Percentiles rank a stretch among this genome's conserved stretches.
Conservation (phyloP, 1,284 basidiomycete genomes). For the Ceratobasidium sp. region DNA sequence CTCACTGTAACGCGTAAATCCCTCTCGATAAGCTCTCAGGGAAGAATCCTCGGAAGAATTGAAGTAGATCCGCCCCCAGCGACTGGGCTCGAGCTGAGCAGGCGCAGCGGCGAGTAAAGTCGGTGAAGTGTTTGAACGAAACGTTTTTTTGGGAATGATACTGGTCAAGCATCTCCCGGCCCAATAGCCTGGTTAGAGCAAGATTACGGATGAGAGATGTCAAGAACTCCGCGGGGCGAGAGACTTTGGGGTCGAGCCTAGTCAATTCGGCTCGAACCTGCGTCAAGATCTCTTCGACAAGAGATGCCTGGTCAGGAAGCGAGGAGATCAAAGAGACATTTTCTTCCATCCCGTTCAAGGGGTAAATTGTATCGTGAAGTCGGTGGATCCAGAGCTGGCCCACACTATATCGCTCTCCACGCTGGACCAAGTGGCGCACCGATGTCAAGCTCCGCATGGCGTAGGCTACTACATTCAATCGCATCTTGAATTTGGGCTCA, state of each 20-base stretch:
- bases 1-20: not conserved
- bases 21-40: not conserved
- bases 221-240: not conserved
- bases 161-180: not conserved
- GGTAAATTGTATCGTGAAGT: not conserved
- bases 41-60: not conserved
- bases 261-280: not conserved
- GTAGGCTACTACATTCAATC: not conserved
- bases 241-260: not conserved
- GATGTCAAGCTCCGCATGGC: not conserved
- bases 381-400: not conserved
- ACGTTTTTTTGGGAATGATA: not conserved
- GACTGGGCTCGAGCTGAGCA: not conserved
- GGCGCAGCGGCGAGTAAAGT: not conserved
- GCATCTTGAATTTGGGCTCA: not conserved
- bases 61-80: not conserved
- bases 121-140: not conserved
- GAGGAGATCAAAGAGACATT: not conserved
- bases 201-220: not conserved
- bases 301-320: not conserved
- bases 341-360: not conserved
- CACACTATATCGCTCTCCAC: not conserved
- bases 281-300: not conserved
- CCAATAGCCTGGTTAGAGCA: not conserved
- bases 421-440: not conserved